Evolutionary conservation across 1,139 yeast genomes (phyloP), one percentile per base, ranked within the genome.

Genomic region (Diutina neorugosa): DNA sequence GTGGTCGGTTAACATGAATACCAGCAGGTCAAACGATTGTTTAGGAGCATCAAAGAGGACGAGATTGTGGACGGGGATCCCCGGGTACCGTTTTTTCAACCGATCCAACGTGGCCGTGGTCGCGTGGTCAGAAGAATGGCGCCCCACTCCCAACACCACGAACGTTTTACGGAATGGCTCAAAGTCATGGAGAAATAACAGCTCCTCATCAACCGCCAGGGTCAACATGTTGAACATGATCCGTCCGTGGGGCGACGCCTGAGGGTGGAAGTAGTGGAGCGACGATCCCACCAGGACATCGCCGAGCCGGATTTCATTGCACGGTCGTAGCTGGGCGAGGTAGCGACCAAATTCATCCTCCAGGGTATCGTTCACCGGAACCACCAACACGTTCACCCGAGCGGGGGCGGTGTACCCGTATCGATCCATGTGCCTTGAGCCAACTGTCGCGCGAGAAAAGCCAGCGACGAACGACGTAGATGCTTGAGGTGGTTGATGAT

Each of bases 151-250:
- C 41, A 91, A 62, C 1, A 86, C 76, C 5, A 84, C 73, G 58
- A 85, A 82, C 0, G 83, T 78, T 64, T 89, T 89, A 53, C 98
- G 69, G 65, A 77, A 88, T 1, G 96, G 96, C 65, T 93, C 98
- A 58, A 91, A 82, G 65, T 91, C 97, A 60, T 86, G 88, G 54
- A 91, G 70, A 56, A 86, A 84, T 9, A 82, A 68, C 20, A 72
- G 71, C 53, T 83, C 87, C 23, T 74, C 71, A 55, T 84, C 88
- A 12, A 77, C 76, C 37, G 70, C 65, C 1, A 76, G 61, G 0
- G 78, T 67, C 21, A 65, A 68, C 58, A 82, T 81, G 54, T 84
- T 84, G 60, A 78, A 85, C 16, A 81, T 64, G 0, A 88, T 67
- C 53, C 84, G 70, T 0, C 98, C 98, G 52, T 77, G 76, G 1